Base-by-base conservation (phyloP, 1,284 basidiomycete genomes). In the Apiotrichum gracile region DNA sequence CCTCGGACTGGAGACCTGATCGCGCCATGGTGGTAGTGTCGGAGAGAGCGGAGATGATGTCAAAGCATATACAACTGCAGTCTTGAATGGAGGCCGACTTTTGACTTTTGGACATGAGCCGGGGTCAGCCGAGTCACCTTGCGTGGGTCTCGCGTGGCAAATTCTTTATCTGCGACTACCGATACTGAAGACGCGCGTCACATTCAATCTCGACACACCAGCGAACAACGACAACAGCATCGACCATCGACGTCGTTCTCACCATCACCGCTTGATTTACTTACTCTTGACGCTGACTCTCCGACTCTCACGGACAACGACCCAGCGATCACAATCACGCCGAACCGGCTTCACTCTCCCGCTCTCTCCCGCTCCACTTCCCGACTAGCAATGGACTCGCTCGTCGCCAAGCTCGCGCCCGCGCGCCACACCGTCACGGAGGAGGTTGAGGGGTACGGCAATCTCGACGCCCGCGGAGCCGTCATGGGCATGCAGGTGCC, bases 301-400 rank as follows among this genome's bases (percentile, higher is more conserved):
- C 40, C n/a, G n/a, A n/a, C n/a, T n/a, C n/a, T n/a, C n/a, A n/a
- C n/a, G n/a, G n/a, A n/a, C n/a, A n/a, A n/a, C n/a, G n/a, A n/a
- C n/a, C n/a, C n/a, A n/a, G n/a, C n/a, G n/a, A n/a, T n/a, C n/a
- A n/a, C n/a, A n/a, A n/a, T n/a, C n/a, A n/a, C n/a, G n/a, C n/a
- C n/a, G n/a, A n/a, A n/a, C n/a, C n/a, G n/a, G n/a, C n/a, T n/a
- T n/a, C n/a, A n/a, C n/a, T n/a, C n/a, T n/a, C n/a, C n/a, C n/a
- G n/a, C n/a, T n/a, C n/a, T 42, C 29, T n/a, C 19, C 43, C 17
- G 29, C 35, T 2, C 33, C 27, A 45, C 43, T 13, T 3, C 16
- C 26, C 56, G 82, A 68, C 73, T n/a, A n/a, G n/a, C n/a, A n/a
- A 91, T 92, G 88, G 87, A 91, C 79, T 75, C 81, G 48, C 80